Percentiles rank a stretch among this genome's conserved stretches.
phyloP scores from a whole-genome alignment of 441 rosid genomes.

The Sinapis alba region DNA sequence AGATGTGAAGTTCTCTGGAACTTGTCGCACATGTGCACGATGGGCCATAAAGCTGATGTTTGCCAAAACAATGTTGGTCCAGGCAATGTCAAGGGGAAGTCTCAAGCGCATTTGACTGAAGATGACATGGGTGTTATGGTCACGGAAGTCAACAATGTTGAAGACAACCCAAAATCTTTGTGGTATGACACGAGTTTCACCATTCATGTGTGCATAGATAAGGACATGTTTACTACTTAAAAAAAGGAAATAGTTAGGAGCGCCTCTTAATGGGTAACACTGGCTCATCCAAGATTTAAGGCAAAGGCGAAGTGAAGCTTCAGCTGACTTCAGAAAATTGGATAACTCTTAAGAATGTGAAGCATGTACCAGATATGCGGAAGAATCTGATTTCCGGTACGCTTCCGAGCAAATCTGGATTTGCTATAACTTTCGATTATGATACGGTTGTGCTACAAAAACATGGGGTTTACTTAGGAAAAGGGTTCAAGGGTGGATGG shows the following conservation, averaged over 20 bases:
- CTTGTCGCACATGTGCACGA: background rate
- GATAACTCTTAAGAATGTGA: background rate
- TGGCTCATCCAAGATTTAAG: background rate
- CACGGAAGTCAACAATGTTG: background rate
- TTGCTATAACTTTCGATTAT: background rate
- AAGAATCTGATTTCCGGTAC: background rate
- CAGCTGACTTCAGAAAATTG: background rate
- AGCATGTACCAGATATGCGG: background rate
- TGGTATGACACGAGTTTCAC: background rate
- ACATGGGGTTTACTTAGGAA: background rate
- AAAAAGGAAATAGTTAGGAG: too few species aligned
- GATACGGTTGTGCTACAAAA: background rate
- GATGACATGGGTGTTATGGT: background rate
- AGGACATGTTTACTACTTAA: too few species aligned
- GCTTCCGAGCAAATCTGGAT: background rate
- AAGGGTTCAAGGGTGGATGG: background rate
- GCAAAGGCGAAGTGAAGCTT: background rate
- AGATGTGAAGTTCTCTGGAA: background rate
- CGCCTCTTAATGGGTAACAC: too few species aligned
- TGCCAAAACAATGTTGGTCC: background rate
- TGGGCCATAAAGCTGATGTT: background rate
- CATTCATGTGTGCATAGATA: too few species aligned
- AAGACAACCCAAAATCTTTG: background rate
- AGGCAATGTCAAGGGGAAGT: background rate
- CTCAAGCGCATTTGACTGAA: background rate